Evolutionary conservation across 371 early-diverging fungal species (phyloP).

Genomic region (Mortierella sp.): DNA sequence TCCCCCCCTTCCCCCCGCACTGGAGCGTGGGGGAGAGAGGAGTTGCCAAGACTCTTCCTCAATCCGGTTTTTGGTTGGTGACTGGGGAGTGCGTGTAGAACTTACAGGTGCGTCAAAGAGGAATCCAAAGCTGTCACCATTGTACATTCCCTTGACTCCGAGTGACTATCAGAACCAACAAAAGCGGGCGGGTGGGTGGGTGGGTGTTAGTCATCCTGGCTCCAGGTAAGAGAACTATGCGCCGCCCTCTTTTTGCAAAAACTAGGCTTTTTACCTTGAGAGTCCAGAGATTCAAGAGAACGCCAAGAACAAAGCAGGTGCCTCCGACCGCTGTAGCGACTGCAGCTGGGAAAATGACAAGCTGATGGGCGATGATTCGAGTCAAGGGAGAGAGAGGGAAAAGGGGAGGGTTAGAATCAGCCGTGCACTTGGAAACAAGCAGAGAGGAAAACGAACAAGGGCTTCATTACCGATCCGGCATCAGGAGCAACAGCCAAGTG

Average conservation of each 20-base stretch:
- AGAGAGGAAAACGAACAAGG: neutral
- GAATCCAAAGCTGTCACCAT: conserved; percentile 61
- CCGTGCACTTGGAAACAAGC: no score
- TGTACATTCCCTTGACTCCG: conserved; percentile 66
- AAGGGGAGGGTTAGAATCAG: no score
- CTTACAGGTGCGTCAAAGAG: conserved; percentile 49
- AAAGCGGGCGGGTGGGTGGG: neutral
- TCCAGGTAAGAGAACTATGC: neutral
- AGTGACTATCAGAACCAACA: conserved; percentile 28
- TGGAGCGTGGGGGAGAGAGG: no score
- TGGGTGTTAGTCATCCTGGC: neutral
- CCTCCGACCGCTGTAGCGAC: conserved; percentile 45
- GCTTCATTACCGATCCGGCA: conserved; percentile 34
- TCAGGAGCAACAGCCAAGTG: conserved; percentile 52
- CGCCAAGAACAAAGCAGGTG: conserved; percentile 48
- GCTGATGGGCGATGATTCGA: no score
- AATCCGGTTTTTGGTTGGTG: no score
- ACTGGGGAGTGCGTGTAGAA: neutral
- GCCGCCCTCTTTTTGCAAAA: no score
- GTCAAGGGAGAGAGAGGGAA: no score
- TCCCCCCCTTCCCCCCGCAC: no score
- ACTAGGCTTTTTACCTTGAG: conserved; percentile 39
- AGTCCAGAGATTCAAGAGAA: conserved; percentile 61
- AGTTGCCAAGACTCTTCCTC: no score
- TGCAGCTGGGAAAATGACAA: conserved; percentile 35